phyloP scores from a whole-genome alignment of 2,329 filamentous ascomycete species.

The Phyllachora maydis region DNA sequence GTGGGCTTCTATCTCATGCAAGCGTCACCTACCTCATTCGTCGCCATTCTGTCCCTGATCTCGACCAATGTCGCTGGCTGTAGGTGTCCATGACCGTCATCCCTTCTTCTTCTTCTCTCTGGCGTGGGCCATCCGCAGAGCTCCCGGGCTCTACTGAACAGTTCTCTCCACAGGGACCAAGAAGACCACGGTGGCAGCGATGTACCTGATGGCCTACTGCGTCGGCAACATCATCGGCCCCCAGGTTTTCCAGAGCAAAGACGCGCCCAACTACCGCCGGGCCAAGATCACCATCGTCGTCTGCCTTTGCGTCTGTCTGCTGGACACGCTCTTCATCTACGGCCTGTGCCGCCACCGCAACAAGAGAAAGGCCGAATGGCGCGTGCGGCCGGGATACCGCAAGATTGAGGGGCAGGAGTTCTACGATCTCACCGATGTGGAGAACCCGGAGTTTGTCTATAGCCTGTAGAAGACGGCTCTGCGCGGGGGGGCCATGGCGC shows the following conservation, averaged over 20 bases:
- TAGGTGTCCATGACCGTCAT: too few species aligned
- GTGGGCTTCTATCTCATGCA: conserved; percentile 46
- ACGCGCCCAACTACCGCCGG: conserved; percentile 37
- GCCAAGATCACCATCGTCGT: conserved; percentile 43
- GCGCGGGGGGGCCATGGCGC: too few species aligned
- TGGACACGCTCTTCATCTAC: conserved; percentile 39
- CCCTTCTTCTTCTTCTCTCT: not conserved
- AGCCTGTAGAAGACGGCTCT: too few species aligned
- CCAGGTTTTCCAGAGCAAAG: conserved; percentile 32
- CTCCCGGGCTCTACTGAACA: too few species aligned
- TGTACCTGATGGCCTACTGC: conserved; percentile 29
- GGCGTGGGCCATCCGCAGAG: too few species aligned
- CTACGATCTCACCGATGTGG: conserved; percentile 42
- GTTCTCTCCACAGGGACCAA: too few species aligned
- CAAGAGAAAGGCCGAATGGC: conserved; percentile 28
- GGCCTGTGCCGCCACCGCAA: conserved; percentile 40
- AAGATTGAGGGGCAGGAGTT: conserved; percentile 48
- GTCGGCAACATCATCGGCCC: conserved; percentile 30
- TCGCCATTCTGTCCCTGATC: conserved; percentile 40
- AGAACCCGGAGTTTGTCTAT: conserved; percentile 46
- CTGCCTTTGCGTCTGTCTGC: conserved; percentile 29
- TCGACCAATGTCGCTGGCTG: conserved; percentile 35
- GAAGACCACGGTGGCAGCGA: conserved; percentile 33
- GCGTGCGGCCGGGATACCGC: conserved; percentile 31
- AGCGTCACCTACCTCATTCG: conserved; percentile 38